These are phyloP conservation scores for Fusarium virguliforme DNA, from an alignment of 2,329 filamentous ascomycete genomes.

Conservation along the genomic window DNA sequence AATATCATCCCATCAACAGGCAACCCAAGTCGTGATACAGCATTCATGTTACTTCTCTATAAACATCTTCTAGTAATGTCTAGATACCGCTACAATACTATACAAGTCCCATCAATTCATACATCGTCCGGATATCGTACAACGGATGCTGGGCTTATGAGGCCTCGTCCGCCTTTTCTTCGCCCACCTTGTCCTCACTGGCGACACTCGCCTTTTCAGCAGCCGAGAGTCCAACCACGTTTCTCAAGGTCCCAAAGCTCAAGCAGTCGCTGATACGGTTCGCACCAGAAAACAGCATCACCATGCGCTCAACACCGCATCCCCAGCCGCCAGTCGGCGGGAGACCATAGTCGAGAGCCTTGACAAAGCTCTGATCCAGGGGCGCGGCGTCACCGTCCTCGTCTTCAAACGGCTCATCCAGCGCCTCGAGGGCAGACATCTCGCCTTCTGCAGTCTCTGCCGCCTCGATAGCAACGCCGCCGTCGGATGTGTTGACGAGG, in stretches of 20 bases:
- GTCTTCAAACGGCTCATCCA: conserved; percentile 50
- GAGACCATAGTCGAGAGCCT: conserved; percentile 87
- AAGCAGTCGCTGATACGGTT: conserved; percentile 88
- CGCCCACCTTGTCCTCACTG: conserved; percentile 1
- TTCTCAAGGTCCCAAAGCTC: conserved; percentile 87
- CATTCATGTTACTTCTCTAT: conserved; percentile 28
- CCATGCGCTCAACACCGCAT: conserved; percentile 89
- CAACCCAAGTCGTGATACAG: not conserved
- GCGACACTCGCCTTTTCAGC: conserved; percentile 44
- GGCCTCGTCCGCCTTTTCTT: conserved; percentile 7
- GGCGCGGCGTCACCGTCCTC: conserved; percentile 63
- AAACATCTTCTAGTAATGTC: conserved; percentile 26
- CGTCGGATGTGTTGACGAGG: conserved; percentile 57
- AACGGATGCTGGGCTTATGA: conserved; percentile 14
- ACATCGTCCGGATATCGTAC: conserved; percentile 38
- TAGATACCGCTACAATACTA: conserved; percentile 45
- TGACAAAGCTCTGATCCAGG: conserved; percentile 86
- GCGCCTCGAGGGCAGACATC: conserved; percentile 16
- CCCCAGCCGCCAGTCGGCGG: conserved; percentile 99
- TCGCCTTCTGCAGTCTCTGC: conserved; percentile 27
- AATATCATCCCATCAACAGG: not conserved
- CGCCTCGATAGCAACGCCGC: conserved; percentile 52
- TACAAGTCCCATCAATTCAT: conserved; percentile 46
- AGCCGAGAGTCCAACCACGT: conserved; percentile 71
- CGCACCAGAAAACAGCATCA: conserved; percentile 89